Conservation (phyloP, 305 asterid genomes). For the Solanum hybrid region DNA sequence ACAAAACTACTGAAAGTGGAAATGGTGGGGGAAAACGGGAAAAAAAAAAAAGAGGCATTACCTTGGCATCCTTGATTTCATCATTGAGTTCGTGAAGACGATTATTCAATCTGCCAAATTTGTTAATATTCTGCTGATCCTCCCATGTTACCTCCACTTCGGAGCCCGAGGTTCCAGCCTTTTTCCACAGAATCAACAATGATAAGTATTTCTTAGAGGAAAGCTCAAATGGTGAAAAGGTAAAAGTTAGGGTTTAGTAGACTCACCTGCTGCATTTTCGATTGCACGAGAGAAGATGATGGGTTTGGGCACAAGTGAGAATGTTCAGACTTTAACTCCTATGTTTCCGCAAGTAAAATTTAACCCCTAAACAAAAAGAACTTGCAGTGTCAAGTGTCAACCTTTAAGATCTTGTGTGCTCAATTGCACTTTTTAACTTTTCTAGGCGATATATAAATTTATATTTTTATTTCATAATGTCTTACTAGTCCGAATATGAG, state of each 20-base stretch:
- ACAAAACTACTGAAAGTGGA: not conserved
- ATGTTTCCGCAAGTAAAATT: not conserved
- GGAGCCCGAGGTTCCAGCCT: slow-evolving; percentile 74
- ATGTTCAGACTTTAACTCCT: not conserved
- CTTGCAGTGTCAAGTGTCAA: too few relatives aligned
- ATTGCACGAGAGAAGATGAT: not conserved
- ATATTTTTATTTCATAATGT: too few relatives aligned
- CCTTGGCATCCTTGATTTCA: slow-evolving; percentile 84
- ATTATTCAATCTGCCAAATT: slow-evolving; percentile 76
- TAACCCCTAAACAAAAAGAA: not conserved
- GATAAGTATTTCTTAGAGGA: not conserved
- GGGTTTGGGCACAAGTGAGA: not conserved
- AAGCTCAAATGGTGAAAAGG: not conserved
- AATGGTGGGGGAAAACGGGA: not conserved
- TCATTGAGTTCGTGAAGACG: slow-evolving; percentile 89
- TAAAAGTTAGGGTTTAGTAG: not conserved
- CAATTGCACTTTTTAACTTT: not conserved
- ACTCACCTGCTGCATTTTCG: slow-evolving; percentile 62
- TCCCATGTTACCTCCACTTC: slow-evolving; percentile 87
- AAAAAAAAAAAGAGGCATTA: slow-evolving; percentile 4
- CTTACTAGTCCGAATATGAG: too few relatives aligned
- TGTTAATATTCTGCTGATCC: slow-evolving; percentile 91
- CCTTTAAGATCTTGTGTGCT: not conserved
- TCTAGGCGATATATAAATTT: too few relatives aligned
- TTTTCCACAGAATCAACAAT: not conserved